Evolutionary conservation across 768 basidiomycete genomes (phyloP), one percentile per base, ranked within the genome.

Genomic region (Phylloporus rhodoxanthus): DNA sequence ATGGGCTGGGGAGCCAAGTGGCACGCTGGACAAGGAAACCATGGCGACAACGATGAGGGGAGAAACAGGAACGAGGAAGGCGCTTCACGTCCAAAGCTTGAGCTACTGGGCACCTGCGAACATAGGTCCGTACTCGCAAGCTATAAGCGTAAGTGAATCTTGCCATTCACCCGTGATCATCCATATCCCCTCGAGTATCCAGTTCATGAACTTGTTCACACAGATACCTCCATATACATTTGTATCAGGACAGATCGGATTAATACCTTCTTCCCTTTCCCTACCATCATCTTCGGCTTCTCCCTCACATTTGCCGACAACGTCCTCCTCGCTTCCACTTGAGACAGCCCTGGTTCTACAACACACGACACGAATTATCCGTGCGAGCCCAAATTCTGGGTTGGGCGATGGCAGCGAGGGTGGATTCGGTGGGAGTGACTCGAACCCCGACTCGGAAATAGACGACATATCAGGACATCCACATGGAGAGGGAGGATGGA

Each of bases 31-130:
- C 19, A 26, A 33, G 20, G 70, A 70, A 46, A 48, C 9, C 3
- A 8, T 13, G 5, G 29, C 20, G 34, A 39, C 4, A 36, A 46
- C 4, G 33, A 44, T 48, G 28, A 51, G 32, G 20, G 62, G 64
- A 25, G 75, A 76, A 60, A 55, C 49, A 8, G 61, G 49, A 17
- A 42, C 61, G 6, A 72, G 94, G 38, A 80, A 80, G 48, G 85
- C 90, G 0, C 73, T 98, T 39, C 96, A 99, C 62, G 96, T 99
- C 2, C 96, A 98, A 68, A 79, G 93, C 8, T 62, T 97, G 54
- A 97, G 95, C 67, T 97, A 98, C 62, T 99, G 96, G 96, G 96
- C 94, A 23, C 93, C 96, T 11, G 96, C 96, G 9, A 99, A 98
- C 65, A 98, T 99, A 47, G 96, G 96, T 0, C 96, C 96, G 4